These are phyloP conservation scores for Colletotrichum plurivorum DNA, from an alignment of 2,329 filamentous ascomycete genomes.

Conservation along the genomic window DNA sequence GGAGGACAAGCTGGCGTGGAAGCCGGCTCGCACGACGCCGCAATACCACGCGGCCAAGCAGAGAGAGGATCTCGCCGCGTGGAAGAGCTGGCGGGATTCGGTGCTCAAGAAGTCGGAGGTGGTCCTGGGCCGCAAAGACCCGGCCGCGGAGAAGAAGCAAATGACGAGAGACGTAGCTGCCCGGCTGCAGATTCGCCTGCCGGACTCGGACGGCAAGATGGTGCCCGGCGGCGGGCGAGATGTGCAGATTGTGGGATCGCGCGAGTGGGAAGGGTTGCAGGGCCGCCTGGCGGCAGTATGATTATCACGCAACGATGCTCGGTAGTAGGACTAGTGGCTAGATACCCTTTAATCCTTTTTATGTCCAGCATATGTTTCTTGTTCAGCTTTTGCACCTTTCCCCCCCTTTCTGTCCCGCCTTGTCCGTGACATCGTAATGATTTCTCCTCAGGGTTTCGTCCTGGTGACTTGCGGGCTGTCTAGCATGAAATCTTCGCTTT, in stretches of 20 bases:
- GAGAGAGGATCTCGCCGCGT: slow-evolving; percentile 75
- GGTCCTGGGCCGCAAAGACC: slow-evolving; percentile 46
- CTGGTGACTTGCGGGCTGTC: slow-evolving; percentile 3
- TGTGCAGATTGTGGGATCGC: slow-evolving; percentile 67
- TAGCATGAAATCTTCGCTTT: slow-evolving; percentile 13
- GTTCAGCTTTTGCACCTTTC: slow-evolving; percentile 6
- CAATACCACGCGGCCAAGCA: slow-evolving; percentile 77
- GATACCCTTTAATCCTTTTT: slow-evolving; percentile 30
- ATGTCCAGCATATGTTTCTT: slow-evolving; percentile 21
- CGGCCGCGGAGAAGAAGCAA: slow-evolving; percentile 46
- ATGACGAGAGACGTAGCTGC: slow-evolving; percentile 57
- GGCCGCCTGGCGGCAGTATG: slow-evolving; percentile 54
- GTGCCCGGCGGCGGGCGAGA: slow-evolving; percentile 53
- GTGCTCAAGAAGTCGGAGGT: slow-evolving; percentile 67
- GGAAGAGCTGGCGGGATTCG: slow-evolving; percentile 70
- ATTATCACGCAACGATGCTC: slow-evolving; percentile 30
- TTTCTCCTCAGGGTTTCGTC: slow-evolving; percentile 6
- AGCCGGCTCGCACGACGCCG: slow-evolving; percentile 73
- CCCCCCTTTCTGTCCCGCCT: background rate
- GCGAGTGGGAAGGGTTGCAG: slow-evolving; percentile 70
- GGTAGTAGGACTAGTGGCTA: slow-evolving; percentile 32
- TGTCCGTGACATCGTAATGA: slow-evolving; percentile 23
- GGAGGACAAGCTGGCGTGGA: slow-evolving; percentile 75
- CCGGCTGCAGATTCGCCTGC: slow-evolving; percentile 65
- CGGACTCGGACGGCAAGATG: slow-evolving; percentile 61